Base-by-base conservation (phyloP, 2,329 filamentous ascomycete species). In the Emydomyces testavorans region DNA sequence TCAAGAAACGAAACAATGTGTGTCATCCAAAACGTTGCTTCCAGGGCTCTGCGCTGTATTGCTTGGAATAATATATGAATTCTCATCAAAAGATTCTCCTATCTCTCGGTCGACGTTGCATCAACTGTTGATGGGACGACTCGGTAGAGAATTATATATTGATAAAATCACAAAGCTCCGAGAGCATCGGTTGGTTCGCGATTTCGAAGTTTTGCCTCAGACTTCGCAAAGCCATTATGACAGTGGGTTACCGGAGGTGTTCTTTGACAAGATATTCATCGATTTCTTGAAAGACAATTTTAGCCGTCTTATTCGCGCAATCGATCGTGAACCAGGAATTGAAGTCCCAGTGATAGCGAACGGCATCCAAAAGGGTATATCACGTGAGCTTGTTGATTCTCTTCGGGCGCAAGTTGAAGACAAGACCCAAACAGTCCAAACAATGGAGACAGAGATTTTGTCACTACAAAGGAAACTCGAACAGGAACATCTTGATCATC, bases 201-300 rank as follows among this genome's bases (percentile, higher is more conserved):
- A 98, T 60, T 95, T 90, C 56, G 92, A 96, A 59, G 84, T 95
- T 18, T 71, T 84, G 7, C 80, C 85, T 1, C 85, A 88, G 57
- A 84, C 78, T 52, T 67, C 79, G 6, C 74, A 75, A 53, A 67
- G 68, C 60, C 53, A 69, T 57, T 40, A 76, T 65, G 57, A 71
- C 47, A 71, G 72, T 63, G 77, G 66, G 56, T 63, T 89, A 6
- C 84, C 88, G 0, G 82, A 89, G 43, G 84, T 94, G 0, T 93
- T 80, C 61, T 92, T 96, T 54, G 88, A 94, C 56, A 75, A 78
- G 39, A 78, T 78, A 0, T 96, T 95, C 64, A 80, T 98, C 48
- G 85, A 95, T 51, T 94, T 96, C 58, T 78, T 95, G 58, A 95
- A 95, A 60, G 89, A 96, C 59, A 94, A 94, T 61, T 96, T 93